Conservation (phyloP, 371 early-diverging fungal genomes). For the Capillidium rhysosporum region DNA sequence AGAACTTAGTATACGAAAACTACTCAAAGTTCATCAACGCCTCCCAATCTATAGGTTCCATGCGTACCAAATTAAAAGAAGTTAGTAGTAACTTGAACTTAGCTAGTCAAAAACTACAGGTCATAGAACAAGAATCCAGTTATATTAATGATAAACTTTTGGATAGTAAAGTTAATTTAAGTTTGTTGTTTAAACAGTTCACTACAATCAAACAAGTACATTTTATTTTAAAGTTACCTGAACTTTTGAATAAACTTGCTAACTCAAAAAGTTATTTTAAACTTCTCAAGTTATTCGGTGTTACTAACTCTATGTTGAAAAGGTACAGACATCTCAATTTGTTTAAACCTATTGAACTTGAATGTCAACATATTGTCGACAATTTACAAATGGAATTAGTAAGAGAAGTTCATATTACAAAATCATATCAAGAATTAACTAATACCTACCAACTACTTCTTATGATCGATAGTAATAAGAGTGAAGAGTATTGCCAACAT, state of each 20-base stretch:
- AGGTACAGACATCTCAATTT: not conserved
- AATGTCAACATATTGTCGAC: not conserved
- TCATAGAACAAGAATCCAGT: not conserved
- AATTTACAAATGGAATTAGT: no score
- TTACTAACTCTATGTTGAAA: not conserved
- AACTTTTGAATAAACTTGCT: not conserved
- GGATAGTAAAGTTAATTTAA: not conserved
- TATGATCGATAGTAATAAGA: no score
- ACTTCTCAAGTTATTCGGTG: not conserved
- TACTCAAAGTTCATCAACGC: not conserved
- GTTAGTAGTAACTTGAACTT: not conserved
- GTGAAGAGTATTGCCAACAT: no score
- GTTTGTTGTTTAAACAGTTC: not conserved
- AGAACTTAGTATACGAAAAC: slow-evolving; percentile 6
- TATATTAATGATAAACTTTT: not conserved
- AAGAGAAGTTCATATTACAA: no score
- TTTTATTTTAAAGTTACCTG: not conserved
- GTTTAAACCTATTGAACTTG: not conserved
- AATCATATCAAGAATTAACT: no score
- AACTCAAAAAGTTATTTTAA: not conserved
- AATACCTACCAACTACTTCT: no score
- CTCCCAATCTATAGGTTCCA: not conserved
- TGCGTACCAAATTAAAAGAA: not conserved
- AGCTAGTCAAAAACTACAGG: not conserved
- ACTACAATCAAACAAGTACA: not conserved